These are phyloP conservation scores for Paecilomyces niveus DNA, from an alignment of 2,329 filamentous ascomycete species.

Conservation along the genomic window DNA sequence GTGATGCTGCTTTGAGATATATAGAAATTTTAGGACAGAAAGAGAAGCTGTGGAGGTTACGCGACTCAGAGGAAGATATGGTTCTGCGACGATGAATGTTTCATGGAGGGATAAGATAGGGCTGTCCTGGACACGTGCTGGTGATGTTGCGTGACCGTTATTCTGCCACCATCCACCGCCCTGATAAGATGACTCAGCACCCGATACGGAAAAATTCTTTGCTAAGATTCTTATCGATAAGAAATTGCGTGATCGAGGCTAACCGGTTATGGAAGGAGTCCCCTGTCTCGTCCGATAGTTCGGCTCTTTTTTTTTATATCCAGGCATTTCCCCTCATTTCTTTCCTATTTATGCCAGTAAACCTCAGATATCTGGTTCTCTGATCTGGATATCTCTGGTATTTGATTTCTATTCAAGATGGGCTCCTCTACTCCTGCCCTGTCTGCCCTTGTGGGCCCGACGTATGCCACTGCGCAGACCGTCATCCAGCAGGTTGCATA, in stretches of 20 bases:
- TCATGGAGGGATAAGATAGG: neutral
- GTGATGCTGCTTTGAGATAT: neutral
- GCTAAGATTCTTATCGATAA: slow-evolving; percentile 9
- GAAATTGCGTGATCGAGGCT: slow-evolving; percentile 12
- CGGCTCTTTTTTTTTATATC: slow-evolving; percentile 2
- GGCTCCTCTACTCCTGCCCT: slow-evolving; percentile 36
- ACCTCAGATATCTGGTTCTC: neutral
- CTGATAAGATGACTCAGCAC: neutral
- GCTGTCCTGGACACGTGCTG: neutral
- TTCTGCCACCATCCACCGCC: neutral
- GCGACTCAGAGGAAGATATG: neutral
- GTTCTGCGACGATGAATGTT: neutral
- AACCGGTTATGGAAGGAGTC: slow-evolving; percentile 6
- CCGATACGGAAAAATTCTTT: neutral
- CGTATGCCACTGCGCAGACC: slow-evolving; percentile 86
- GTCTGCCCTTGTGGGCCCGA: slow-evolving; percentile 68
- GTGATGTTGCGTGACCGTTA: neutral
- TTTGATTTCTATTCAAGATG: slow-evolving; percentile 16
- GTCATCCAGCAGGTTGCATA: slow-evolving; percentile 96
- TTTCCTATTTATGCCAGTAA: neutral
- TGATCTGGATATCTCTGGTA: neutral
- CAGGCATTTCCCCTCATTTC: neutral
- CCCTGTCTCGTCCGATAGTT: slow-evolving; percentile 2
- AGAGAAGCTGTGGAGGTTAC: neutral
- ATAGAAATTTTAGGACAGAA: neutral